A percentile compares a stretch with the other conserved stretches of the same genome.
Evolutionary conservation across 1,139 yeast genomes (phyloP).

Genomic region (Suhomyces terraborum): DNA sequence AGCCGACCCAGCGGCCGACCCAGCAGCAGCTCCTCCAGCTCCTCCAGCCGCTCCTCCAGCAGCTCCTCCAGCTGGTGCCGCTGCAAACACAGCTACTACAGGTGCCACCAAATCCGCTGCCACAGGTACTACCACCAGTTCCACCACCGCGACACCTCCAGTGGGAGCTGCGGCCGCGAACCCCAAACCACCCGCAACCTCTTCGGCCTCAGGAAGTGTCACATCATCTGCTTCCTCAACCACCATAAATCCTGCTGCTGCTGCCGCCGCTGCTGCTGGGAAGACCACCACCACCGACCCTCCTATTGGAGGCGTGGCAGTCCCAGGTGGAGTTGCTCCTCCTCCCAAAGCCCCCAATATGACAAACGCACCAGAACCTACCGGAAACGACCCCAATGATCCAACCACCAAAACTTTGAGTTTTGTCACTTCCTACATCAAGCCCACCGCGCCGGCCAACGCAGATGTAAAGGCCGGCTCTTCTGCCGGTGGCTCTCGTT

Average conservation of each 20-base stretch:
- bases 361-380: constrained; percentile 14
- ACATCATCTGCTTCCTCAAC: constrained; percentile 12
- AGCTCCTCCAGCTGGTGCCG: constrained; percentile 9
- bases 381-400: constrained; percentile 17
- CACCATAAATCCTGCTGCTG: constrained; percentile 10
- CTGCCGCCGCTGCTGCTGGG: constrained; percentile 19
- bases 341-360: constrained; percentile 18
- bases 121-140: not conserved
- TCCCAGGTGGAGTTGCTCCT: constrained; percentile 17
- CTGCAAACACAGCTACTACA: constrained; percentile 16
- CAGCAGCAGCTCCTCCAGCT: not conserved
- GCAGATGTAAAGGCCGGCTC: not conserved
- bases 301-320: constrained; percentile 18
- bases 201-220: constrained; percentile 25
- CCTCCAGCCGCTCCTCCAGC: constrained; percentile 14
- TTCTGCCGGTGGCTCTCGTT: no score
- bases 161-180: constrained; percentile 16
- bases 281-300: constrained; percentile 17
- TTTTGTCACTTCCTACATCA: constrained; percentile 17
- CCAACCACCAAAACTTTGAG: constrained; percentile 21
- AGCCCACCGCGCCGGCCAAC: constrained; percentile 2
- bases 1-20: constrained; percentile 7
- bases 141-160: constrained; percentile 10
- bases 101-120: constrained; percentile 7
- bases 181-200: constrained; percentile 21